Percentiles rank a stretch among this genome's conserved stretches.
Evolutionary conservation across 768 basidiomycete species (phyloP).

Genomic region (Asterophora lycoperdoides): DNA sequence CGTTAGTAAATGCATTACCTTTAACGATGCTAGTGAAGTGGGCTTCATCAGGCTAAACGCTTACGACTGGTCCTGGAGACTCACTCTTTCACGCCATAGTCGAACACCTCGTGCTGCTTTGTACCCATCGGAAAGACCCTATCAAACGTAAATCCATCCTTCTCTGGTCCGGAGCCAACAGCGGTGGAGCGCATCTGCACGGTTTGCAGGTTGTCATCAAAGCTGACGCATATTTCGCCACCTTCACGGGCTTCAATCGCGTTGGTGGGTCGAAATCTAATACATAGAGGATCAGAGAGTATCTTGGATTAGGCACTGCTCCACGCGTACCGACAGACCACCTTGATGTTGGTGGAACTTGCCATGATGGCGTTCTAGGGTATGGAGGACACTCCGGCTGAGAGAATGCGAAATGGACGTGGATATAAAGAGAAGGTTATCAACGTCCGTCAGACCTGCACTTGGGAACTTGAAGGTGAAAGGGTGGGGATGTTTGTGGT

Average conservation of each 20-base stretch:
- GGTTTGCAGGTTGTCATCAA: constrained; percentile 82
- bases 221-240: constrained; percentile 84
- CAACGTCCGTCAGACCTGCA: constrained; percentile 14
- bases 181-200: constrained; percentile 73
- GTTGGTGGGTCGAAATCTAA: constrained; percentile 93
- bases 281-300: constrained; percentile 11
- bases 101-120: constrained; percentile 91
- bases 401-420: constrained; percentile 7
- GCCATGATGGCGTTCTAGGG: constrained; percentile 41
- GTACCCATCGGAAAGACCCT: constrained; percentile 92
- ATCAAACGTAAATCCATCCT: constrained; percentile 97
- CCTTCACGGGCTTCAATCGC: constrained; percentile 85
- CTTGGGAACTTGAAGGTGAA: constrained; percentile 10
- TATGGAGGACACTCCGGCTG: constrained; percentile 15
- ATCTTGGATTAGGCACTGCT: constrained; percentile 7
- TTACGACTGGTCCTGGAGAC: constrained; percentile 28
- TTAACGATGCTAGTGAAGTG: constrained; percentile 69
- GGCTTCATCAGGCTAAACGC: constrained; percentile 19
- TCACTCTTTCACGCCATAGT: constrained; percentile 97
- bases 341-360: constrained; percentile 92
- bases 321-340: constrained; percentile 88
- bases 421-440: constrained; percentile 14
- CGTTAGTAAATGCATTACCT: constrained; percentile 42
- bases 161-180: constrained; percentile 79
- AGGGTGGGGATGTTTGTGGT: constrained; percentile 21